phyloP scores from a whole-genome alignment of 179 eudicot species.

The Silene coronaria region DNA sequence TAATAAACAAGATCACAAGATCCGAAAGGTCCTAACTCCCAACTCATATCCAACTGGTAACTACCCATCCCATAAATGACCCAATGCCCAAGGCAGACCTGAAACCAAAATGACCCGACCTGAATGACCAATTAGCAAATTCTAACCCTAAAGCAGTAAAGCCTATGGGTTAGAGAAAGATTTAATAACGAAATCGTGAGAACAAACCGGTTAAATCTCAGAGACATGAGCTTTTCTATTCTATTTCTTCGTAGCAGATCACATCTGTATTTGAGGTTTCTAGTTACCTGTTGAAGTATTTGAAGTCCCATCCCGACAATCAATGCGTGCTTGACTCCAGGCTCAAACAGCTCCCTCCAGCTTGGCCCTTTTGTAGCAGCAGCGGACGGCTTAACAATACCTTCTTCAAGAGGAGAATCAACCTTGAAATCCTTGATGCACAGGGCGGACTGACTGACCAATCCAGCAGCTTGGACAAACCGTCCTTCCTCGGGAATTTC shows the following conservation, averaged over 20 bases:
- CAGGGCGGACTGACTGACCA: constrained; percentile 39
- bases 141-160: too few species aligned
- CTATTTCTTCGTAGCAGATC: not conserved
- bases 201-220: not conserved
- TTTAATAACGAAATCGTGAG: not conserved
- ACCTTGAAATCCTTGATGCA: constrained; percentile 25
- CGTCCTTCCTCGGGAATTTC: constrained; percentile 31
- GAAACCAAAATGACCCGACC: too few species aligned
- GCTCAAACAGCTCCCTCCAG: constrained; percentile 44
- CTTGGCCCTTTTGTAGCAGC: constrained; percentile 37
- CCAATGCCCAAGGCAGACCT: too few species aligned
- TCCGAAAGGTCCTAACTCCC: too few species aligned
- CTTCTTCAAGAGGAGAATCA: constrained; percentile 25
- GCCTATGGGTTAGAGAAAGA: not conserved
- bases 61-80: too few species aligned
- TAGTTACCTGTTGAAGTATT: constrained; percentile 40
- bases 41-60: too few species aligned
- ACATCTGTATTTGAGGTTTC: not conserved
- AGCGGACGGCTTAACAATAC: constrained; percentile 26
- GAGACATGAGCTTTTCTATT: not conserved
- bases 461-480: constrained; percentile 41
- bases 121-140: too few species aligned
- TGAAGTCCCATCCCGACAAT: constrained; percentile 44
- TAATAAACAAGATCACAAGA: too few species aligned
- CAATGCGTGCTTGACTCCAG: constrained; percentile 45